Evolutionary conservation across 345 rosid species (phyloP).

Genomic region (Cardamine chenopodiifolia): DNA sequence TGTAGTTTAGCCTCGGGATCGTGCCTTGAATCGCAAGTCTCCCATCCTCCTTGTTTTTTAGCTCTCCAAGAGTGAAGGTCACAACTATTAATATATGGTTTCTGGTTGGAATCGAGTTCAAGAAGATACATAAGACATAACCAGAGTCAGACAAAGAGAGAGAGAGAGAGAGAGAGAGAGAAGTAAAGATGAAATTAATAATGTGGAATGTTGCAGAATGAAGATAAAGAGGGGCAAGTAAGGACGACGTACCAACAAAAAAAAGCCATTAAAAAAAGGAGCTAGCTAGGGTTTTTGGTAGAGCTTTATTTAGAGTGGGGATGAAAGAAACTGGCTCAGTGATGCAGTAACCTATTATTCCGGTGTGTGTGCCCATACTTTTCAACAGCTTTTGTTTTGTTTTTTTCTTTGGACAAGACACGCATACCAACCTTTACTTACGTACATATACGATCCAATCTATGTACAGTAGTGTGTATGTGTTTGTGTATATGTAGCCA

Average conservation of each 20-base stretch:
- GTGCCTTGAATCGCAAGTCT: constrained; percentile 41
- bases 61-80: constrained; percentile 19
- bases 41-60: constrained; percentile 19
- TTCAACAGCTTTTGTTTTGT: constrained; percentile 32
- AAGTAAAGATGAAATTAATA: constrained; percentile 29
- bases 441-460: not conserved
- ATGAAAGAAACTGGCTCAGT: constrained; percentile 44
- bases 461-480: constrained; percentile 11
- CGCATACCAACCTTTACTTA: constrained; percentile 22
- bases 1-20: constrained; percentile 2
- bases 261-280: not conserved
- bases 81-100: constrained; percentile 28
- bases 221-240: constrained; percentile 35
- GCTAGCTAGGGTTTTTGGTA: constrained; percentile 43
- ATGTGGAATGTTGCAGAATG: constrained; percentile 34
- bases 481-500: not conserved
- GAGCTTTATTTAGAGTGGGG: constrained; percentile 45
- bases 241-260: constrained; percentile 28
- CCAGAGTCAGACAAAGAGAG: constrained; percentile 23
- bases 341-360: constrained; percentile 41
- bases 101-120: constrained; percentile 40
- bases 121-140: constrained; percentile 31
- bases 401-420: constrained; percentile 35
- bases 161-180: constrained; percentile 26
- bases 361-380: constrained; percentile 41